Conservation (phyloP, 2,329 filamentous ascomycete species). For the Diaporthe citrichinensis region DNA sequence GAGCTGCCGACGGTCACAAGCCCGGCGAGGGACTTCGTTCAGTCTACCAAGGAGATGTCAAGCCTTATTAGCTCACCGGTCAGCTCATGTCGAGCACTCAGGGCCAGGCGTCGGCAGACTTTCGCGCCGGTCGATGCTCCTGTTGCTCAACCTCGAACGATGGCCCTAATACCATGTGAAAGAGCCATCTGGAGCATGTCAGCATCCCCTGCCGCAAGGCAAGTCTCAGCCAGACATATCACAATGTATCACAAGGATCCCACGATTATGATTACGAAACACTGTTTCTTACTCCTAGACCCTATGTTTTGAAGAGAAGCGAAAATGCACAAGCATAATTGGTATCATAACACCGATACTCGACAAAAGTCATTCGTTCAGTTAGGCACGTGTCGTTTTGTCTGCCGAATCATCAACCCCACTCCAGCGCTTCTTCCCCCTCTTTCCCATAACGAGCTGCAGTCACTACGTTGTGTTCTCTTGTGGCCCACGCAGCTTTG, state of each 20-base stretch:
- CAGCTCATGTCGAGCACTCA: no score
- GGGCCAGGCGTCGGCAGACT: no score
- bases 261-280: background rate
- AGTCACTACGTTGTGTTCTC: background rate
- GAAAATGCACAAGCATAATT: slow-evolving; percentile 40
- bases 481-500: background rate
- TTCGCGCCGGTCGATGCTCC: no score
- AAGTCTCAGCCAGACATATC: background rate
- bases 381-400: background rate
- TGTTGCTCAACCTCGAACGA: background rate
- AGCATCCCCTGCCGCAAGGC: no score
- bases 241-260: background rate
- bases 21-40: background rate
- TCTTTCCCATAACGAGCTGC: background rate
- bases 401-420: slow-evolving; percentile 10
- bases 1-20: background rate
- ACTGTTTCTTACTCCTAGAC: slow-evolving; percentile 11
- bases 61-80: no score
- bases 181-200: background rate
- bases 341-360: slow-evolving; percentile 40
- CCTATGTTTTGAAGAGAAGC: slow-evolving; percentile 33
- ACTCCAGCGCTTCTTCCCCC: background rate
- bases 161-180: background rate
- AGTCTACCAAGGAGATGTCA: background rate
- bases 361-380: slow-evolving; percentile 21